Percentiles rank a stretch among this genome's conserved stretches.
Conservation (phyloP, 2,329 filamentous ascomycete genomes). For the Scytalidium sp. region DNA sequence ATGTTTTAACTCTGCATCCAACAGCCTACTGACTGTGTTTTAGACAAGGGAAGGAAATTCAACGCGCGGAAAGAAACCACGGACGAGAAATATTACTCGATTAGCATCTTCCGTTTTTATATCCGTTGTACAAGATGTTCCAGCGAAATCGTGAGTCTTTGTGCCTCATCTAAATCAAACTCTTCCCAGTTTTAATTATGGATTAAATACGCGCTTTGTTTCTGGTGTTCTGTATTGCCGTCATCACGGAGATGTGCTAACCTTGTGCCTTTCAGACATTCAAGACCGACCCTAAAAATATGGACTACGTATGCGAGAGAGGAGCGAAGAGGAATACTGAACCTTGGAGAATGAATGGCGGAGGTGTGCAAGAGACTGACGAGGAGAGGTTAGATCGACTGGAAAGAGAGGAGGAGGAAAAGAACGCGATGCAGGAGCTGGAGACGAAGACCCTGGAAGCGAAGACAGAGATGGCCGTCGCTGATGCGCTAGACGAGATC, state of each 20-base stretch:
- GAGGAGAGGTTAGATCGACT: slow-evolving; percentile 83
- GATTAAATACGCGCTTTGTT: too few species aligned
- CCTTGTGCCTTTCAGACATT: slow-evolving; percentile 51
- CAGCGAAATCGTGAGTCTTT: slow-evolving; percentile 60
- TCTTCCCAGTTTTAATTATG: too few species aligned
- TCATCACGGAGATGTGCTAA: background rate
- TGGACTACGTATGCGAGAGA: slow-evolving; percentile 80
- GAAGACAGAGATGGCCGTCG: slow-evolving; percentile 92
- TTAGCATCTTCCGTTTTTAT: slow-evolving; percentile 87
- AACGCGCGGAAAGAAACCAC: slow-evolving; percentile 93
- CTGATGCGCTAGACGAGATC: slow-evolving; percentile 94
- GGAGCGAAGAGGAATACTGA: slow-evolving; percentile 91
- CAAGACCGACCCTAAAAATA: slow-evolving; percentile 90
- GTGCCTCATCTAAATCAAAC: background rate
- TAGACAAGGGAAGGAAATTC: slow-evolving; percentile 88
- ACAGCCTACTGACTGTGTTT: slow-evolving; percentile 52
- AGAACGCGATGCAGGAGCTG: slow-evolving; percentile 91
- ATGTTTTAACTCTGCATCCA: background rate
- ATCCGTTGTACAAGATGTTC: slow-evolving; percentile 85
- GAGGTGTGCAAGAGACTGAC: slow-evolving; percentile 70
- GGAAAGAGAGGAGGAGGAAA: slow-evolving; percentile 75
- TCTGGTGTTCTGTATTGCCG: too few species aligned
- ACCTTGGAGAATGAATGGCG: slow-evolving; percentile 67
- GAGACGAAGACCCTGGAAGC: slow-evolving; percentile 93
- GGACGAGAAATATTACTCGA: slow-evolving; percentile 83